A percentile compares a stretch with the other conserved stretches of the same genome.
Conservation (phyloP, 179 eudicot genomes). For the Beta corolliflora region DNA sequence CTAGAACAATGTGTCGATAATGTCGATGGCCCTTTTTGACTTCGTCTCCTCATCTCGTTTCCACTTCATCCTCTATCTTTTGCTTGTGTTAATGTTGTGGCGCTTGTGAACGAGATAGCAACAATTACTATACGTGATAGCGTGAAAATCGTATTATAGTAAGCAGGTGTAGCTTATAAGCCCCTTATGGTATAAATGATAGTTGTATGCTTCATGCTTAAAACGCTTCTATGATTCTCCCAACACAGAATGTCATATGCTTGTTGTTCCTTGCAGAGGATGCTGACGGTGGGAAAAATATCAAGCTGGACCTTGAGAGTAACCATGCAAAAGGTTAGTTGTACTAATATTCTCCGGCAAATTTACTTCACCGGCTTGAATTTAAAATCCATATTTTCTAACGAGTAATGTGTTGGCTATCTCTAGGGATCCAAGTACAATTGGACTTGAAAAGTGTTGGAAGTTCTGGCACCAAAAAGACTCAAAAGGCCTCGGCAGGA, state of each 20-base stretch:
- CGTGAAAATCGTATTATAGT: too few species aligned
- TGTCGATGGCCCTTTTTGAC: not conserved
- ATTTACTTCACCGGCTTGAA: not conserved
- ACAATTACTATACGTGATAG: too few species aligned
- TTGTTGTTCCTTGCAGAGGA: constrained; percentile 46
- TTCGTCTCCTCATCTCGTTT: not conserved
- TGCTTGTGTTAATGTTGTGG: not conserved
- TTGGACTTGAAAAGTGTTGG: constrained; percentile 71
- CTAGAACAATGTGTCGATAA: not conserved
- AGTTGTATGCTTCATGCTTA: not conserved
- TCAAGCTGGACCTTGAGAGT: constrained; percentile 64
- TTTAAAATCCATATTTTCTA: not conserved
- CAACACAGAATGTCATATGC: not conserved
- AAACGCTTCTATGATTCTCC: not conserved
- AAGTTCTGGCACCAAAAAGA: constrained; percentile 55
- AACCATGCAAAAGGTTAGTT: constrained; percentile 66
- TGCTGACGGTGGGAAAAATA: constrained; percentile 48
- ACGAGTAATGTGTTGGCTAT: not conserved
- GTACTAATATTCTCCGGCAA: not conserved
- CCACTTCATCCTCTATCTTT: not conserved
- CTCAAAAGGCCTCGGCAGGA: constrained; percentile 46
- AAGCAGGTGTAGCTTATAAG: not conserved
- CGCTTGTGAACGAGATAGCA: not conserved
- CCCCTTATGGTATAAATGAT: not conserved
- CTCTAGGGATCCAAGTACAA: constrained; percentile 75